Evolutionary conservation across 2,329 filamentous ascomycete species (phyloP), one percentile per base, ranked within the genome.

Genomic region (Microdochium nivale): DNA sequence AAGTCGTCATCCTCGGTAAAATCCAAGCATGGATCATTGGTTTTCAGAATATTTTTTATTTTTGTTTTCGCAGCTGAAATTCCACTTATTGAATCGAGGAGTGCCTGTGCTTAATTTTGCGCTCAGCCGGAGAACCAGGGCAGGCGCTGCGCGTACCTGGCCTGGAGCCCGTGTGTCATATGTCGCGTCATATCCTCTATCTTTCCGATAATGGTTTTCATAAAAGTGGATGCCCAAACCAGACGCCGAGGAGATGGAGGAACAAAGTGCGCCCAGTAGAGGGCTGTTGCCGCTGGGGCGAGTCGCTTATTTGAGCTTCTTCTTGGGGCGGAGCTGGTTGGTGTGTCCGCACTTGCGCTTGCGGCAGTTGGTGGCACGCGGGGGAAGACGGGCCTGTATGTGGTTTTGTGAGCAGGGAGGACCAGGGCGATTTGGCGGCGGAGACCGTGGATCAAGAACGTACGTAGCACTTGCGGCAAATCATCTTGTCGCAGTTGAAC

Each of bases 401-500:
- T 23, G 30, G 46, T 44, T 23, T 44, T 25, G 33, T 44, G 21
- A 44, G 48, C 16, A n/a, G 5, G 9, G 21, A 37, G 33, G 13
- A 37, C 27, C 25, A 9, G 48, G 24, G 9, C 32, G 14, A 4
- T 4, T n/a, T 23, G 16, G 25, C 27, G 8, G 35, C 43, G 23
- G 27, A 21, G 8, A 9, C n/a, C n/a, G 30, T 3, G 16, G 19
- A 33, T 49, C 16, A 48, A 54, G 47, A 53, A 85, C 87, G 67
- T 86, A 94, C 90, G 79, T 97, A 97, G 88, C 94, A 99, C 88
- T 99, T 97, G 83, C 94, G 92, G 90, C 94, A 97, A 79, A 97
- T 96, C 87, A 92, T 92, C 87, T 96, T 96, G 65, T 97, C 94
- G 88, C 92, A 97, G 87, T 99, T 97, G 86, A 95, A 97, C 84